phyloP scores from a whole-genome alignment of 805 yeast species.

The Blastobotrys parvus region DNA sequence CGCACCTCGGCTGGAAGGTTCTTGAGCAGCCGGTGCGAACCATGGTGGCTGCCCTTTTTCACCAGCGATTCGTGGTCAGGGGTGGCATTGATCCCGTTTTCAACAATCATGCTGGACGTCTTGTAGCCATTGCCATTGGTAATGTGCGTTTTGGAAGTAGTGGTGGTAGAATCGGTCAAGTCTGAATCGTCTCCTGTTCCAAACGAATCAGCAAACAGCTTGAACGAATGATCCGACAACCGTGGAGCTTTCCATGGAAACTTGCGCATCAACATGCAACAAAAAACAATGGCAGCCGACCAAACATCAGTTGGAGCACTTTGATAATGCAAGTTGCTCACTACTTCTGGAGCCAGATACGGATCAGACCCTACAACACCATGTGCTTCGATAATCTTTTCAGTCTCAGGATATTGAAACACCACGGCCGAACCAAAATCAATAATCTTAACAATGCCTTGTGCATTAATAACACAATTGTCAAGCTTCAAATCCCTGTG shows the following conservation, averaged over 20 bases:
- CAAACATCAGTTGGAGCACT: slow-evolving; percentile 92
- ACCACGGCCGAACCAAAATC: slow-evolving; percentile 94
- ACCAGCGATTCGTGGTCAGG: not conserved
- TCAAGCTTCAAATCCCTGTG: slow-evolving; percentile 89
- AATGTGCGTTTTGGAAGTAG: not conserved
- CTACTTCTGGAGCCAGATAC: slow-evolving; percentile 85
- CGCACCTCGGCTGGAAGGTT: slow-evolving; percentile 65
- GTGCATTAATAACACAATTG: slow-evolving; percentile 76
- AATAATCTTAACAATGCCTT: slow-evolving; percentile 82
- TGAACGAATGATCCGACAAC: slow-evolving; percentile 70
- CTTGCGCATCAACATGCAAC: slow-evolving; percentile 85
- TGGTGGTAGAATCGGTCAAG: not conserved
- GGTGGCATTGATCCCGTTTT: not conserved
- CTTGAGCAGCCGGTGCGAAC: slow-evolving; percentile 61
- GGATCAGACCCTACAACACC: slow-evolving; percentile 90
- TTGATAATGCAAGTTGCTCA: slow-evolving; percentile 73
- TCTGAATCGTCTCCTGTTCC: not conserved
- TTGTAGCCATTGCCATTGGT: not conserved
- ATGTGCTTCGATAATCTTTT: slow-evolving; percentile 61
- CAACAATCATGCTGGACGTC: not conserved
- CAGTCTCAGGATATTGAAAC: slow-evolving; percentile 77
- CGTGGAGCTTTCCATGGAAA: slow-evolving; percentile 95
- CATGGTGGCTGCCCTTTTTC: slow-evolving; percentile 25
- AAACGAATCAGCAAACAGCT: slow-evolving; percentile 38
- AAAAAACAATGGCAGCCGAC: slow-evolving; percentile 85